phyloP scores from a whole-genome alignment of 441 rosid species.

The Corymbia citriodora region DNA sequence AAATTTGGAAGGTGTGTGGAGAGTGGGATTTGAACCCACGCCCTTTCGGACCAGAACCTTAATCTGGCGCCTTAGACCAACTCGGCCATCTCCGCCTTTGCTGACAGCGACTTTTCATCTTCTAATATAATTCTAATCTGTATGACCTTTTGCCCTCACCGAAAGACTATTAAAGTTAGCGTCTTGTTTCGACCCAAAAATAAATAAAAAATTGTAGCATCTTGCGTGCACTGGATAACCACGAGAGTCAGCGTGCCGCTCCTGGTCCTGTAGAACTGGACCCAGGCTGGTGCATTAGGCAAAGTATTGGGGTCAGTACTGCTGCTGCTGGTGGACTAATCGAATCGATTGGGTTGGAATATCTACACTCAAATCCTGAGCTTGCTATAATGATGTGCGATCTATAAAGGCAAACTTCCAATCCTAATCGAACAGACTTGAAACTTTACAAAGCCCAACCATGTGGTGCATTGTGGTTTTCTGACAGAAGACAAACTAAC shows the following conservation, averaged over 20 bases:
- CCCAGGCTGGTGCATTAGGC: not conserved
- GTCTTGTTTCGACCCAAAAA: too few species aligned
- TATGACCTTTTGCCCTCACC: not conserved
- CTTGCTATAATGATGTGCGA: not conserved
- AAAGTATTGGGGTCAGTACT: not conserved
- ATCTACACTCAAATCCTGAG: not conserved
- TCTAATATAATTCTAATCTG: too few species aligned
- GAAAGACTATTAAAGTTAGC: too few species aligned
- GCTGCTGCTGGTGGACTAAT: not conserved
- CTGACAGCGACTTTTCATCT: not conserved
- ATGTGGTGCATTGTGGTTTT: not conserved
- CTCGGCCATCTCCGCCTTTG: constrained; percentile 79
- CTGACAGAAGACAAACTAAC: not conserved
- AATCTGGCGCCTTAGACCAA: constrained; percentile 99
- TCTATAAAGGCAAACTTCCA: not conserved
- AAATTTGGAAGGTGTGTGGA: constrained; percentile 27
- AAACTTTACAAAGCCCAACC: not conserved
- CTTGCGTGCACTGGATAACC: not conserved
- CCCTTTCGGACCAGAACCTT: constrained; percentile 99
- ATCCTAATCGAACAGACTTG: not conserved
- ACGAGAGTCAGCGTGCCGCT: not conserved
- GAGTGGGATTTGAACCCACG: constrained; percentile 99
- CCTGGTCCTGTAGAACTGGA: not conserved
- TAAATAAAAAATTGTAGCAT: too few species aligned
- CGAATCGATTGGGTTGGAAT: not conserved